Conservation (phyloP, 169 alveolate species). For the Plasmodium vivax region DNA sequence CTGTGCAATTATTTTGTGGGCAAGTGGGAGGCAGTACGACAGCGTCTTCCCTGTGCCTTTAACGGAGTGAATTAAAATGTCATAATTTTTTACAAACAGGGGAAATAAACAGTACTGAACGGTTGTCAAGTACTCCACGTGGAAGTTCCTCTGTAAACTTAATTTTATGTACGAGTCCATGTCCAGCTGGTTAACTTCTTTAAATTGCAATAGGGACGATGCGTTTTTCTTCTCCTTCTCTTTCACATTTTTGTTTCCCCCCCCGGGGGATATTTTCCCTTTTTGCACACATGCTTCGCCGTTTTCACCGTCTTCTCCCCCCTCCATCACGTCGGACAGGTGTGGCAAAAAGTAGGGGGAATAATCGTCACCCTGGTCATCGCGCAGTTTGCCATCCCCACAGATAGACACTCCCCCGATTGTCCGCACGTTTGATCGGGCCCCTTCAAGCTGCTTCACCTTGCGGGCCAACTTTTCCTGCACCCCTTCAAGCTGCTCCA, state of each 20-base stretch:
- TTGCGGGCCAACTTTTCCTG: neutral
- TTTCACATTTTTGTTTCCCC: neutral
- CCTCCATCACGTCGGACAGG: neutral
- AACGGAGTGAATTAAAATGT: constrained; percentile 39
- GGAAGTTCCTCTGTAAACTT: constrained; percentile 57
- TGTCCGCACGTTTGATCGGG: neutral
- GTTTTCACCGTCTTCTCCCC: neutral
- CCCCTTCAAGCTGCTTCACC: neutral
- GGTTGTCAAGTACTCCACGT: constrained; percentile 40
- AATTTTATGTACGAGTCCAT: constrained; percentile 49
- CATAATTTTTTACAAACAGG: constrained; percentile 46
- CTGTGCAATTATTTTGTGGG: constrained; percentile 61
- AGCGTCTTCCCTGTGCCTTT: constrained; percentile 64
- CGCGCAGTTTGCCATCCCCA: neutral
- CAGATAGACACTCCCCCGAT: neutral
- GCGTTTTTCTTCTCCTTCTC: neutral
- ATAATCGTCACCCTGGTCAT: neutral
- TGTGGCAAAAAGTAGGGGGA: neutral
- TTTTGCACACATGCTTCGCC: neutral
- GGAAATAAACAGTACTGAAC: constrained; percentile 65
- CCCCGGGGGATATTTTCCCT: neutral
- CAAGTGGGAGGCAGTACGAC: constrained; percentile 10
- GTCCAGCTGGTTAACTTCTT: neutral
- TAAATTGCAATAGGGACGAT: neutral
- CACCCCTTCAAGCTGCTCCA: neutral